These are phyloP conservation scores for Cyberlindnera galapagoensis DNA, from an alignment of 805 yeast species.

Conservation along the genomic window DNA sequence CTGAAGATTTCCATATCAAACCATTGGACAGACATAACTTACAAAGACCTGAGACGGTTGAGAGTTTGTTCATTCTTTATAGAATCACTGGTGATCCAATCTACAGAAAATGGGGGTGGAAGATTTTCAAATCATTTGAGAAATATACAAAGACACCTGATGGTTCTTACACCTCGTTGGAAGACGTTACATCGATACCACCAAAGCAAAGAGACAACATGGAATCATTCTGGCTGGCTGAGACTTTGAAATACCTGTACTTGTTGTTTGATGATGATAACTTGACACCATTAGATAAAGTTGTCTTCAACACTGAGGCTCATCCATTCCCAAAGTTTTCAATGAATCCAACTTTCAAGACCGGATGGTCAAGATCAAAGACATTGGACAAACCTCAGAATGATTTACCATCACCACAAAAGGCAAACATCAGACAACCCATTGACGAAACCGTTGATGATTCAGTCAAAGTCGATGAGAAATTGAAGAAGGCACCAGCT, in stretches of 20 bases:
- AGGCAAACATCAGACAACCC: constrained; percentile 21
- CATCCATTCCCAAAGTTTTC: constrained; percentile 82
- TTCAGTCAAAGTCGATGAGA: neutral
- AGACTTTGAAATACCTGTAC: constrained; percentile 82
- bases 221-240: constrained; percentile 94
- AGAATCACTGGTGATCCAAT: constrained; percentile 74
- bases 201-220: constrained; percentile 60
- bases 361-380: constrained; percentile 50
- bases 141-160: constrained; percentile 46
- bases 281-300: constrained; percentile 56
- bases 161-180: constrained; percentile 55
- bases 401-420: constrained; percentile 14
- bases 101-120: constrained; percentile 87
- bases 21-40: constrained; percentile 73
- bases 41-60: constrained; percentile 93
- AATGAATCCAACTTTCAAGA: constrained; percentile 41
- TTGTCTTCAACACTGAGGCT: constrained; percentile 88
- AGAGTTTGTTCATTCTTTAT: constrained; percentile 73
- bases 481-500: constrained; percentile 8
- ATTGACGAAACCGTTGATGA: constrained; percentile 8
- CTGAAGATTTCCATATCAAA: constrained; percentile 60
- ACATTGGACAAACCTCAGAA: constrained; percentile 7
- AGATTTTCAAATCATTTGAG: constrained; percentile 67
- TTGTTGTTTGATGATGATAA: constrained; percentile 64
- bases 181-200: constrained; percentile 54